phyloP scores from a whole-genome alignment of 2,329 filamentous ascomycete genomes.

The Cadophora malorum region DNA sequence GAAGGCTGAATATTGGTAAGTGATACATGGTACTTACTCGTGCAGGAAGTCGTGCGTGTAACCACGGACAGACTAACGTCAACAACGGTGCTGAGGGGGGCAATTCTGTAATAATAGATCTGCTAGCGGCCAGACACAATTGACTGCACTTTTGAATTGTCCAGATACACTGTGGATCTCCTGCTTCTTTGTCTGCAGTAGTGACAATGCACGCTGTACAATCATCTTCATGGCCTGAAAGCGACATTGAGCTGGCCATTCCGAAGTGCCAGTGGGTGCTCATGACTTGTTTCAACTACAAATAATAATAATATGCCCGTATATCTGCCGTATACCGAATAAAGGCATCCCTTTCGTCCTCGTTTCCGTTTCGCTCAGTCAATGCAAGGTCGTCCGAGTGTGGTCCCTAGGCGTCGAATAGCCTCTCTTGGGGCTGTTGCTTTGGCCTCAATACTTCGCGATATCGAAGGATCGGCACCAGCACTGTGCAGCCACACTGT shows the following conservation, averaged over 20 bases:
- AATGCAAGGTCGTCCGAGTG: constrained; percentile 34
- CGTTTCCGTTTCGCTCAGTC: constrained; percentile 31
- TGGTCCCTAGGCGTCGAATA: constrained; percentile 14
- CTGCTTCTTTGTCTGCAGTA: background rate
- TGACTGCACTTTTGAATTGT: background rate
- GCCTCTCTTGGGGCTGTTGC: constrained; percentile 16
- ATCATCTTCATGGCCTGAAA: constrained; percentile 11
- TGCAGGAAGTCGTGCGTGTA: constrained; percentile 3
- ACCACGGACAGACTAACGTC: background rate
- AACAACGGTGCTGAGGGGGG: background rate
- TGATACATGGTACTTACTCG: constrained; percentile 4
- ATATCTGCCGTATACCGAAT: constrained; percentile 15
- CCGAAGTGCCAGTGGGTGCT: background rate
- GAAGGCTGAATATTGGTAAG: constrained; percentile 8
- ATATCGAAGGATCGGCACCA: constrained; percentile 6
- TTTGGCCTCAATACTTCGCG: constrained; percentile 19
- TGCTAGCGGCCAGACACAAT: background rate
- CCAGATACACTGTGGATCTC: constrained; percentile 4
- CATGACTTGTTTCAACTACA: constrained; percentile 20
- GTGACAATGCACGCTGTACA: constrained; percentile 5
- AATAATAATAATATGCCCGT: constrained; percentile 13
- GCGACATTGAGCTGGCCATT: constrained; percentile 4
- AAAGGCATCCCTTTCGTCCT: constrained; percentile 16
- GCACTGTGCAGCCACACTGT: background rate
- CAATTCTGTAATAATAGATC: background rate